Conservation (phyloP, 1,284 basidiomycete genomes). For the Ceratobasidium sp. region DNA sequence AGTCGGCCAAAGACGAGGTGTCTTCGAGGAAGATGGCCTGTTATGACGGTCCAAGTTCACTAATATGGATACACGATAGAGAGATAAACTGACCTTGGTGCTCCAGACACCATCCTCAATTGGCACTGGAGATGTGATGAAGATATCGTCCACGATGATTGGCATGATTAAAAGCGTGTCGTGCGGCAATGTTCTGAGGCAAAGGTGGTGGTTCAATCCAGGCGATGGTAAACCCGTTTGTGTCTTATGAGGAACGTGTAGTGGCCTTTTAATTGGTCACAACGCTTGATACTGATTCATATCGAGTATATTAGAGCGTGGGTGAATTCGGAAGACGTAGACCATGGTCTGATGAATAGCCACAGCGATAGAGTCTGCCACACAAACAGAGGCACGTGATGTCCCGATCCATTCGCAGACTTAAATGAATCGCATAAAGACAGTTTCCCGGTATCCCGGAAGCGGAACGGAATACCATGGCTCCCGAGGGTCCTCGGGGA, state of each 20-base stretch:
- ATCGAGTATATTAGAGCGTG: too few relatives aligned
- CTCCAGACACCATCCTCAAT: not conserved
- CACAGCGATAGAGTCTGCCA: not conserved
- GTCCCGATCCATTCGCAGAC: too few relatives aligned
- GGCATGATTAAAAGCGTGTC: not conserved
- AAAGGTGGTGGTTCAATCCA: not conserved
- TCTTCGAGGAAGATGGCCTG: not conserved
- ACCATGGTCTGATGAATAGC: not conserved
- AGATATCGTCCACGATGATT: too few relatives aligned
- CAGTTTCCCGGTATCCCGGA: too few relatives aligned
- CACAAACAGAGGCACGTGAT: not conserved
- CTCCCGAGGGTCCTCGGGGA: too few relatives aligned
- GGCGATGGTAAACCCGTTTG: not conserved
- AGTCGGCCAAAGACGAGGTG: not conserved
- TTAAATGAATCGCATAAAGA: too few relatives aligned
- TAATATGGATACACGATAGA: not conserved
- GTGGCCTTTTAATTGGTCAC: too few relatives aligned
- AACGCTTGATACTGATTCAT: too few relatives aligned
- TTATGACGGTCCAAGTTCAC: not conserved
- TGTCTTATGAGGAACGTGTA: not conserved
- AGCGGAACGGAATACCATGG: too few relatives aligned
- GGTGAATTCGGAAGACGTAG: too few relatives aligned
- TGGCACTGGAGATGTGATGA: not conserved
- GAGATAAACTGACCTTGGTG: not conserved
- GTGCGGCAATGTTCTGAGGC: not conserved